A percentile compares a stretch with the other conserved stretches of the same genome.
These are phyloP conservation scores for Pseudonitzschia multiseries DNA, from an alignment of 108 stramenopile species.

Conservation along the genomic window DNA sequence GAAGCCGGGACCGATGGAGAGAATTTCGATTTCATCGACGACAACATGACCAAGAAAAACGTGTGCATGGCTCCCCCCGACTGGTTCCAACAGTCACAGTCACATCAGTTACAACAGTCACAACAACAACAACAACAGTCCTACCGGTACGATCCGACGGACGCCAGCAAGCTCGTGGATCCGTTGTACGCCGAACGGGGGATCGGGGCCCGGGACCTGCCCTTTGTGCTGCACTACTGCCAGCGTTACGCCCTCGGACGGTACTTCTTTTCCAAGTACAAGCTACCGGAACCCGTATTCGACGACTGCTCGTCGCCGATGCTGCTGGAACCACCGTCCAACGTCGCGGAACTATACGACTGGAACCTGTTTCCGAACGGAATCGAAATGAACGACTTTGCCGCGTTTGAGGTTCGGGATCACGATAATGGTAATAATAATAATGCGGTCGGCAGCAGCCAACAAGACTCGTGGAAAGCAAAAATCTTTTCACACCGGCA, in stretches of 20 bases:
- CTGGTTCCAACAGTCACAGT: too few species aligned
- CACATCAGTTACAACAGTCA: too few species aligned
- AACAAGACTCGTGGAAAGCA: neutral
- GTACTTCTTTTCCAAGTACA: constrained; percentile 59
- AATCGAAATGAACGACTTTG: constrained; percentile 11
- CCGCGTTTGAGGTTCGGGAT: too few species aligned
- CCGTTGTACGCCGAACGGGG: constrained; percentile 3
- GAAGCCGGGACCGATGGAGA: neutral
- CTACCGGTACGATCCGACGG: neutral
- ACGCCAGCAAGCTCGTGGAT: constrained; percentile 29
- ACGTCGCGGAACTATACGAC: constrained; percentile 33
- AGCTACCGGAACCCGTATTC: constrained; percentile 43
- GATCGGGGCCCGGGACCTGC: constrained; percentile 16
- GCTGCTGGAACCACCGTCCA: constrained; percentile 55
- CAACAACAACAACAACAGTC: too few species aligned
- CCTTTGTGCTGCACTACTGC: constrained; percentile 62
- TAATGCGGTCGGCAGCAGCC: neutral
- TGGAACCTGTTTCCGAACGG: constrained; percentile 10
- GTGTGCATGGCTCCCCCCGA: constrained; percentile 8
- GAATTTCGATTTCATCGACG: neutral
- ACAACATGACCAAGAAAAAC: neutral
- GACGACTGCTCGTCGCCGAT: constrained; percentile 61
- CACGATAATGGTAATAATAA: neutral
- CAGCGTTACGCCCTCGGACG: constrained; percentile 48
- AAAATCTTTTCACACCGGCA: neutral